A percentile compares a stretch with the other conserved stretches of the same genome.
Evolutionary conservation across 345 rosid species (phyloP).

Genomic region (Combretum micranthum): DNA sequence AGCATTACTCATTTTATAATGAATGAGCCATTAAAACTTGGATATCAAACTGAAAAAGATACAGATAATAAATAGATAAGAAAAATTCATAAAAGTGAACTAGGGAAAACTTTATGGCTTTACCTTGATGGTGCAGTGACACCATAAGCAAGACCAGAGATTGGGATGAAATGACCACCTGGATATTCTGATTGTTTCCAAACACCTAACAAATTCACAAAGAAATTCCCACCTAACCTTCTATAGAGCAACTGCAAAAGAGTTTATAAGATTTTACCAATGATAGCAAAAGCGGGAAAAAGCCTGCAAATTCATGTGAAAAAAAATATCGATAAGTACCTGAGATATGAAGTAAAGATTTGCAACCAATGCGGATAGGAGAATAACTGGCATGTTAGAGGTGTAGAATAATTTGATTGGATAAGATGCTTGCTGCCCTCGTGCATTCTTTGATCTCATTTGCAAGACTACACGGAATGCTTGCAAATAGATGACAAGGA

Average conservation of each 20-base stretch:
- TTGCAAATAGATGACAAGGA: slow-evolving; percentile 89
- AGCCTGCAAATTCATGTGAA: neutral
- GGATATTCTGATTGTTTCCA: slow-evolving; percentile 35
- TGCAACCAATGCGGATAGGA: slow-evolving; percentile 80
- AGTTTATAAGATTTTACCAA: neutral
- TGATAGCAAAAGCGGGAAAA: neutral
- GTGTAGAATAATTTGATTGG: slow-evolving; percentile 88
- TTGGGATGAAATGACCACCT: slow-evolving; percentile 26
- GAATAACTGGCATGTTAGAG: slow-evolving; percentile 88
- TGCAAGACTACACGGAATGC: slow-evolving; percentile 89
- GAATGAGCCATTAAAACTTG: neutral
- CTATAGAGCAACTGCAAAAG: slow-evolving; percentile 25
- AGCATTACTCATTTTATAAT: neutral
- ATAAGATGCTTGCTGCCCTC: slow-evolving; percentile 91
- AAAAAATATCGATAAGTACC: slow-evolving; percentile 25
- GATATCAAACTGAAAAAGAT: neutral
- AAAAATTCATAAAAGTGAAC: neutral
- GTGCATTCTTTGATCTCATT: slow-evolving; percentile 87
- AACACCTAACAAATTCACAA: slow-evolving; percentile 28
- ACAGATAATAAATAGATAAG: neutral
- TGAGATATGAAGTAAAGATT: slow-evolving; percentile 84
- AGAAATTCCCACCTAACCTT: slow-evolving; percentile 28
- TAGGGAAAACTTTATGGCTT: neutral
- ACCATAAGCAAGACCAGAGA: slow-evolving; percentile 29
- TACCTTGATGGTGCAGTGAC: slow-evolving; percentile 28